A percentile compares a stretch with the other conserved stretches of the same genome.
Evolutionary conservation across 2,329 filamentous ascomycete genomes (phyloP).

Genomic region (Dissoconium aciculare): DNA sequence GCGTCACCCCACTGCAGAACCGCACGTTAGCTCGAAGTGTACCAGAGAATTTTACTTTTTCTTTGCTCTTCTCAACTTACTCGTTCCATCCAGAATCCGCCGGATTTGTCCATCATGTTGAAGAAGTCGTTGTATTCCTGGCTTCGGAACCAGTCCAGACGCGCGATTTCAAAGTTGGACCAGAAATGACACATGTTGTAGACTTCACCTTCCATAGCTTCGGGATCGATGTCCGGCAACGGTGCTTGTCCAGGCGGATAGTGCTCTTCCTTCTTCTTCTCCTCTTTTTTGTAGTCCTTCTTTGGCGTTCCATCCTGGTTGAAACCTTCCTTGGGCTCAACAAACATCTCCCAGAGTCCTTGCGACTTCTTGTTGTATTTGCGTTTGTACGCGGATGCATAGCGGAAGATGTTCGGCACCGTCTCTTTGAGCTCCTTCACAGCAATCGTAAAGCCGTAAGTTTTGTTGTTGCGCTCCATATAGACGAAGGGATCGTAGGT

Average conservation of each 20-base stretch:
- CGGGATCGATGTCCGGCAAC: conserved; percentile 70
- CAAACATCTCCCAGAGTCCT: conserved; percentile 97
- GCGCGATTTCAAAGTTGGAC: conserved; percentile 98
- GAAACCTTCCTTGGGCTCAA: conserved; percentile 57
- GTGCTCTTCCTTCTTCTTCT: conserved; percentile 49
- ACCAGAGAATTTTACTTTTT: too few species aligned
- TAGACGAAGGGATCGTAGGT: conserved; percentile 95
- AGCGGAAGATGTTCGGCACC: conserved; percentile 95
- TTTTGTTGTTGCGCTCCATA: conserved; percentile 92
- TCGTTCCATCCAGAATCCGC: conserved; percentile 98
- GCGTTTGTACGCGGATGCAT: conserved; percentile 94
- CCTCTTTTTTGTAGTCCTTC: conserved; percentile 44
- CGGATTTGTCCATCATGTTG: conserved; percentile 94
- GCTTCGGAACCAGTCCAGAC: conserved; percentile 88
- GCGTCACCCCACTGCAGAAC: conserved; percentile 83
- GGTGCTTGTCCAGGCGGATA: conserved; percentile 56
- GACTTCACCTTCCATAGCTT: conserved; percentile 90
- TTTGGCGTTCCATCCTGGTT: conserved; percentile 39
- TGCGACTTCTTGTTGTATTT: conserved; percentile 79
- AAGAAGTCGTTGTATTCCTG: conserved; percentile 98
- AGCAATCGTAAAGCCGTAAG: conserved; percentile 96
- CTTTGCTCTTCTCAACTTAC: conserved; percentile 51
- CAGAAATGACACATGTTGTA: conserved; percentile 99
- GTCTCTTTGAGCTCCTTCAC: conserved; percentile 97
- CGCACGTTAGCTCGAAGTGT: conserved; percentile 24